Percentiles rank a stretch among this genome's conserved stretches.
Conservation (phyloP, 495 filamentous ascomycete species). For the Lasiosphaeris hirsuta region DNA sequence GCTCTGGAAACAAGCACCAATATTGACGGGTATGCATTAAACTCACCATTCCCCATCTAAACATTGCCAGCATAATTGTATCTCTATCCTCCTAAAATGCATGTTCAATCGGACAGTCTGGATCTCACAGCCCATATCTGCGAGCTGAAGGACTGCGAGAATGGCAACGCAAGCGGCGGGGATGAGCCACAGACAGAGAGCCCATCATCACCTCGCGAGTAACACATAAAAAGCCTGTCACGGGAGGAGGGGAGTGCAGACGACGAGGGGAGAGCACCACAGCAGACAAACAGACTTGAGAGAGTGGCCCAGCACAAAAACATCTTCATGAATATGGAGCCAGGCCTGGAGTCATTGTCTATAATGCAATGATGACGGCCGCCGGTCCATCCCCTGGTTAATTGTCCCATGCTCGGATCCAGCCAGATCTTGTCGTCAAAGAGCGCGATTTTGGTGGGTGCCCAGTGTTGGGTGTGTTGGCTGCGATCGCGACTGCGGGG, state of each 20-base stretch:
- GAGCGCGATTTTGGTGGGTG: not conserved
- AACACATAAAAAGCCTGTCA: slow-evolving; percentile 27
- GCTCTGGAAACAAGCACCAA: slow-evolving; percentile 16
- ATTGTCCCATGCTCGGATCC: slow-evolving; percentile 22
- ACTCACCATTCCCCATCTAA: slow-evolving; percentile 24
- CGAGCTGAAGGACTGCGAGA: slow-evolving; percentile 26
- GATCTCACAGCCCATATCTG: slow-evolving; percentile 21
- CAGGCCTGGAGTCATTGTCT: slow-evolving; percentile 20
- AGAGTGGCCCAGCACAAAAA: not conserved
- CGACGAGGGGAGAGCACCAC: slow-evolving; percentile 12
- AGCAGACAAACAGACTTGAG: slow-evolving; percentile 10
- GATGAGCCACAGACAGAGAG: slow-evolving; percentile 5
- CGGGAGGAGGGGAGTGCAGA: slow-evolving; percentile 11
- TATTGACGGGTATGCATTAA: slow-evolving; percentile 32
- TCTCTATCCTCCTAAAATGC: slow-evolving; percentile 25
- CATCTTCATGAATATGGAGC: slow-evolving; percentile 18
- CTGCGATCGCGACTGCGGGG: slow-evolving; percentile 1
- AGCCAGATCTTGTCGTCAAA: slow-evolving; percentile 14
- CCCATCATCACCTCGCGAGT: slow-evolving; percentile 22
- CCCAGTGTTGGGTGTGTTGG: not conserved
- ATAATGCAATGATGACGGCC: slow-evolving; percentile 27
- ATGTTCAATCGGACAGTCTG: slow-evolving; percentile 24
- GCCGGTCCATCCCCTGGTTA: slow-evolving; percentile 24
- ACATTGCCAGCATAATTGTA: slow-evolving; percentile 21
- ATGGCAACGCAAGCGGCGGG: slow-evolving; percentile 15